Base-by-base conservation (phyloP, 2,329 filamentous ascomycete species). In the Nemania serpens region DNA sequence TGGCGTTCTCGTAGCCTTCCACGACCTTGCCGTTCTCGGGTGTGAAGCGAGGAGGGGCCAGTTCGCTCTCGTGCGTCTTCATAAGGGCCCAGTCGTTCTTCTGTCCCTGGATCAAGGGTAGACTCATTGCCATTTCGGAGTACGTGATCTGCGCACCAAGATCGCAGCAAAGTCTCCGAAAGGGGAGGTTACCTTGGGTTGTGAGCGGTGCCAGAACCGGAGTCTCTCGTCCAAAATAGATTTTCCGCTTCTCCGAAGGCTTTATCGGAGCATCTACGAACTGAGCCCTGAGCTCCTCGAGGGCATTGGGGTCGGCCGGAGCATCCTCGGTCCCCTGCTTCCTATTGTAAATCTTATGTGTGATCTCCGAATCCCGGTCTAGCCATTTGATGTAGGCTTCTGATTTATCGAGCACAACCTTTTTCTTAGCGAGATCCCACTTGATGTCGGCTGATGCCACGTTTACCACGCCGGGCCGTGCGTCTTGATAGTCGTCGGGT, bases 111-210 rank as follows among this genome's bases (percentile, higher is more conserved):
- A 99, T 83, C 43, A 99, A 78, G 10, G 94, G 93, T 75, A 96
- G 80, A 29, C 91, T 88, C 84, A 99, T 91, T 3, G 94, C 95
- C 95, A 99, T 99, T 77, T 99, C 95, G 0, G 94, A 98, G 80
- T 97, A 99, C 0, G 95, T 99, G 50, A 96, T 82, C 73, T 97
- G 90, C 29, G 93, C 93, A 37, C 95, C 95, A 22, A 98, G 84
- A 57, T 93, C 90, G 12, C 92, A 88, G 71, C 93, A 97, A 33
- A 99, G 85, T 51, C 95, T 87, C 58, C 95, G 89, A 80, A 97
- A 99, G 1, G 95, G 95, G 49, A 98, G 82, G 71, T 99, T 99
- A 47, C 95, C 95, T 77, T 98, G 95, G 0, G 95, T 99, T 1
- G 95, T 99, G 50, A 99, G 82, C 37, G 95, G 95, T 4, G 95